These are phyloP conservation scores for Athelia sp. DNA, from an alignment of 1,284 basidiomycete species.

Conservation along the genomic window DNA sequence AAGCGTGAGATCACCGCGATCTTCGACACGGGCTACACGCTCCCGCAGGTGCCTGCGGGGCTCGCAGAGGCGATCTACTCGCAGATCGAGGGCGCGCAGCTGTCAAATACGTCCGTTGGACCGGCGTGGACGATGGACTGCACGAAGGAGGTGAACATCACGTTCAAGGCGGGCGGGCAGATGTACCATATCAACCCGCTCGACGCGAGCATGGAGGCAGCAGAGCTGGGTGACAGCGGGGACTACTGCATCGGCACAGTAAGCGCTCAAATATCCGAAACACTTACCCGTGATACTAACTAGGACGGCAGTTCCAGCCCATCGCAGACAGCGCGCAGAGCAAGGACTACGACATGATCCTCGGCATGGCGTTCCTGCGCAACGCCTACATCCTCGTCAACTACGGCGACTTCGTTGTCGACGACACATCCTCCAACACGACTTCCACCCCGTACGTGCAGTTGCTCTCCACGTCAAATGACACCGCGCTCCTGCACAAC, in stretches of 20 bases:
- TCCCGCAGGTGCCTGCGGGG: background rate
- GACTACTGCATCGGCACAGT: slow-evolving; percentile 41
- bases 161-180: slow-evolving; percentile 50
- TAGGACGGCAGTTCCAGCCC: no score
- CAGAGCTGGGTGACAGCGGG: background rate
- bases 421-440: slow-evolving; percentile 25
- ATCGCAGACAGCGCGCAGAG: slow-evolving; percentile 22
- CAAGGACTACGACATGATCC: slow-evolving; percentile 4
- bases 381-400: slow-evolving; percentile 56
- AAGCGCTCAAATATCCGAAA: no score
- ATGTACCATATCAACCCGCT: slow-evolving; percentile 58
- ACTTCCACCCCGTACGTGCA: slow-evolving; percentile 4
- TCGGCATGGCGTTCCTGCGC: slow-evolving; percentile 24
- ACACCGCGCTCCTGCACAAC: slow-evolving; percentile 28
- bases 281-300: no score
- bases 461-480: slow-evolving; percentile 8
- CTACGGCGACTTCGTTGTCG: slow-evolving; percentile 52
- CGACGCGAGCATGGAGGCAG: slow-evolving; percentile 39
- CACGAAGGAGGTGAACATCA: slow-evolving; percentile 52
- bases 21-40: slow-evolving; percentile 8
- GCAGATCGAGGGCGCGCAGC: slow-evolving; percentile 4
- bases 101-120: background rate
- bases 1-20: slow-evolving; percentile 30
- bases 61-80: slow-evolving; percentile 7
- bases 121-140: slow-evolving; percentile 52